These are phyloP conservation scores for Geotrichum reessii DNA, from an alignment of 1,139 yeast species.

Conservation along the genomic window DNA sequence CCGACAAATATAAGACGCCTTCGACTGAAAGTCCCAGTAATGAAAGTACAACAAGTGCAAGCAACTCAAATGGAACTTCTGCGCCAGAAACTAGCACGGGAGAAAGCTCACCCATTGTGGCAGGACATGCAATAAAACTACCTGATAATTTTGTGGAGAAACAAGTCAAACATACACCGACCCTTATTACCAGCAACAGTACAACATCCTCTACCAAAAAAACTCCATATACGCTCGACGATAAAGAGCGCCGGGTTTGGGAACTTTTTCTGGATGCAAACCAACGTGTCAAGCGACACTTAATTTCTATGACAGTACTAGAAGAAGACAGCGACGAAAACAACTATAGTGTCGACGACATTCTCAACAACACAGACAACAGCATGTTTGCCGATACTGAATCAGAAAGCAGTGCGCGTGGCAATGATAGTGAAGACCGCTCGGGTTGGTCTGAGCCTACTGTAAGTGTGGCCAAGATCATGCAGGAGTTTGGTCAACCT, in stretches of 20 bases:
- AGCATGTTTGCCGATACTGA: neutral
- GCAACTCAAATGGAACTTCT: neutral
- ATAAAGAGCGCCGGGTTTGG: constrained; percentile 14
- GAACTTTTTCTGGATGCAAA: constrained; percentile 8
- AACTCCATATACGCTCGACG: neutral
- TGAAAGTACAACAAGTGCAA: neutral
- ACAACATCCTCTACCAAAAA: neutral
- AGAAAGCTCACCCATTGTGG: neutral
- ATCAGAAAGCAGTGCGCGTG: neutral
- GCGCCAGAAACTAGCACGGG: neutral
- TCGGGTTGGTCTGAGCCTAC: neutral
- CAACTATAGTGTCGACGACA: neutral
- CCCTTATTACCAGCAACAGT: neutral
- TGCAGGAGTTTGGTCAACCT: constrained; percentile 14
- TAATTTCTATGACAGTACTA: neutral
- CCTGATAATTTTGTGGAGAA: neutral
- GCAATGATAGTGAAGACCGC: neutral
- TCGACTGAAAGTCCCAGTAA: neutral
- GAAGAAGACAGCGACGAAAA: neutral
- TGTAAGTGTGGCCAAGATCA: constrained; percentile 10
- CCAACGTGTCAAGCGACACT: neutral
- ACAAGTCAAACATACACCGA: neutral
- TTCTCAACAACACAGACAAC: neutral
- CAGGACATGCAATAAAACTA: neutral
- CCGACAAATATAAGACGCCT: neutral